Percentiles rank a stretch among this genome's conserved stretches.
These are phyloP conservation scores for Globisporangium uncinulatum DNA, from an alignment of 352 stramenopile genomes.

Conservation along the genomic window DNA sequence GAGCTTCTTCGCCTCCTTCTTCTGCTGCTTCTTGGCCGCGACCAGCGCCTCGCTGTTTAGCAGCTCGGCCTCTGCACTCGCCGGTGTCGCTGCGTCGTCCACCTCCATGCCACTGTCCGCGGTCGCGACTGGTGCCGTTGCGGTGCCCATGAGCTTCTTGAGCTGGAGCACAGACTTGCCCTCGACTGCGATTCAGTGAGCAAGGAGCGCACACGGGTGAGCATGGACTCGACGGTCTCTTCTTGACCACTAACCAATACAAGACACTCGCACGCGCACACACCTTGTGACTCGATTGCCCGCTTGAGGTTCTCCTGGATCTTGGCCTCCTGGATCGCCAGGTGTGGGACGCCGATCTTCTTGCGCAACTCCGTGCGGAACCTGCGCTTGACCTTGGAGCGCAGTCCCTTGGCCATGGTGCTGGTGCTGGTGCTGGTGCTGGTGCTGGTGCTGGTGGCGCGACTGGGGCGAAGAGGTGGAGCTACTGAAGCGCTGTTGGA, in stretches of 20 bases:
- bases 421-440: neutral
- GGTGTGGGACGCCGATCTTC: conserved; percentile 72
- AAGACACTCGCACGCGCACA: neutral
- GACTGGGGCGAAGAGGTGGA: neutral
- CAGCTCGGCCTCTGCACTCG: conserved; percentile 37
- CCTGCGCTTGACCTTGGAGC: conserved; percentile 88
- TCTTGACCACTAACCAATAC: too few relatives aligned
- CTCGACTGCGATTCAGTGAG: conserved; percentile 6
- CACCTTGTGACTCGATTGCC: conserved; percentile 61
- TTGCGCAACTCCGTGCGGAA: conserved; percentile 84
- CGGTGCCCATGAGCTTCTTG: conserved; percentile 70
- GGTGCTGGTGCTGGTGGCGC: neutral
- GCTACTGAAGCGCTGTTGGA: neutral
- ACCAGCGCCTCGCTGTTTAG: conserved; percentile 42
- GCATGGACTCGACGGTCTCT: too few relatives aligned
- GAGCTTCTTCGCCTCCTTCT: conserved; percentile 48
- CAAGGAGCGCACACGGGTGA: neutral
- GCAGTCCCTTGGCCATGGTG: conserved; percentile 84
- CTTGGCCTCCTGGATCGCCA: conserved; percentile 61
- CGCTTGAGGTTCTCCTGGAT: conserved; percentile 87
- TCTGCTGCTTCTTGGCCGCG: conserved; percentile 37
- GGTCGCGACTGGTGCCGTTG: conserved; percentile 34
- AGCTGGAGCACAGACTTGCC: conserved; percentile 55
- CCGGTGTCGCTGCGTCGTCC: conserved; percentile 24
- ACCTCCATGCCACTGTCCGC: conserved; percentile 33